Evolutionary conservation across 2,329 filamentous ascomycete genomes (phyloP), one percentile per base, ranked within the genome.

Genomic region (Fusarium abutilonis): DNA sequence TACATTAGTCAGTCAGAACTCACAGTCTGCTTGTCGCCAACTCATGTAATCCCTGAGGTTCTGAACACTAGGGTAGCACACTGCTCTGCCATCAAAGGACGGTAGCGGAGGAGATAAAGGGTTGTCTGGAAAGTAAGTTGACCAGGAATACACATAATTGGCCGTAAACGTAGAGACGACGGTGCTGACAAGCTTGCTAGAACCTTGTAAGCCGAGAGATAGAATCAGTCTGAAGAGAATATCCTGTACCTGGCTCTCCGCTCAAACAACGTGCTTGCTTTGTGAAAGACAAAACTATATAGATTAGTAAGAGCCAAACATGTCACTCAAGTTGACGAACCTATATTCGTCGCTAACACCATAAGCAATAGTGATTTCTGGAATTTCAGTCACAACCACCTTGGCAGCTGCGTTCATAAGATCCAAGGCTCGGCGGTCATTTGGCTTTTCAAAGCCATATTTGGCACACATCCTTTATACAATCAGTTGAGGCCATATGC

Each of bases 1-100:
- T 8, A 14, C 6, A 28, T 3, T n/a, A 11, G 28, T 13, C 4
- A 5, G 11, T 14, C 3, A 6, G 21, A 13, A 77, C 88, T 75
- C 74, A 95, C 95, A 98, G 75, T 99, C 95, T 39, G 91, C 95
- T 76, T 99, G 95, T 68, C 95, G 86, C 95, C 95, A 99, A 73
- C 91, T 93, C 83, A 99, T 87, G 75, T 99, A 99, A 78, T 99
- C 95, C 23, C 93, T 84, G 66, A 99, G 77, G 74, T 97, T 96
- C 69, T 85, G 82, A 7, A 90, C 82, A 52, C 86, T 91, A 0
- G 95, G 95, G 77, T 98, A 99, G 73, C 89, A 88, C 4, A 99
- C 93, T 14, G 93, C 93, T 46, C 95, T 83, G 1, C 93, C 94
- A 75, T 99, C 95, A 72, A 99, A 99, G 6, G 90, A 94, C 1